These are phyloP conservation scores for Fusarium sulawesiense DNA, from an alignment of 2,329 filamentous ascomycete species.

Conservation along the genomic window DNA sequence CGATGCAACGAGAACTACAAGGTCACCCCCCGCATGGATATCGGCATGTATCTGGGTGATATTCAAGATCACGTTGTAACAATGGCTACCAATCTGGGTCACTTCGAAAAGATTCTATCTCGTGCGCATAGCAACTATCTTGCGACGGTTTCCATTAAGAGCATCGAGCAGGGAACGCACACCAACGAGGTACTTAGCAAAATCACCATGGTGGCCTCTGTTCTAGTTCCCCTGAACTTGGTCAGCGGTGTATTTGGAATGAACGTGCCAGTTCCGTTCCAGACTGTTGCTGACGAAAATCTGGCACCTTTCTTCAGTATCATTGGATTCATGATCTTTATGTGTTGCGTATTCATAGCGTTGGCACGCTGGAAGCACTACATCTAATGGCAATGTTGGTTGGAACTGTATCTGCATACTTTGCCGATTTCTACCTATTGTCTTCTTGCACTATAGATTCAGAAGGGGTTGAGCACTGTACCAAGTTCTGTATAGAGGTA, in stretches of 20 bases:
- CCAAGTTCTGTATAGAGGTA: conserved; percentile 22
- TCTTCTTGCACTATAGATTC: conserved; percentile 36
- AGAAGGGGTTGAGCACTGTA: conserved; percentile 12
- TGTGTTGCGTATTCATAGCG: conserved; percentile 60
- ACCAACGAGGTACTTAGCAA: conserved; percentile 93
- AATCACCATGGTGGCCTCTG: conserved; percentile 92
- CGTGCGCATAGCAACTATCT: conserved; percentile 96
- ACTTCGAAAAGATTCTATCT: conserved; percentile 98
- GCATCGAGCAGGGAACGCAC: conserved; percentile 85
- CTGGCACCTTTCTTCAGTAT: conserved; percentile 54
- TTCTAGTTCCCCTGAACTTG: conserved; percentile 95
- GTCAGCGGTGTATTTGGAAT: conserved; percentile 89
- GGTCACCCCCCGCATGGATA: conserved; percentile 94
- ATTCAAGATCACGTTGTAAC: conserved; percentile 99
- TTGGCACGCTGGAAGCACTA: conserved; percentile 60
- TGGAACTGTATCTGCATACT: not conserved
- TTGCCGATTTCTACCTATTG: conserved; percentile 8
- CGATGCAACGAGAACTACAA: conserved; percentile 98
- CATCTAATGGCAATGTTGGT: conserved; percentile 56
- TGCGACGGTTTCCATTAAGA: conserved; percentile 92
- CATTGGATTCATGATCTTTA: conserved; percentile 60
- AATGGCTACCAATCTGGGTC: conserved; percentile 95
- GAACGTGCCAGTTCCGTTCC: conserved; percentile 82
- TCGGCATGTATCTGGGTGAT: conserved; percentile 94
- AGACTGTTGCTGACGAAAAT: conserved; percentile 56